Evolutionary conservation across 164 flowering plant species (phyloP).

Genomic region (grape (Vitis vinifera)): ASM3070453v1 NC_081811.1:30659501-30660000

Average conservation of each 20-base stretch:
- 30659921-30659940: too few species aligned
- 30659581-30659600: too few species aligned
- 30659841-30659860: neutral
- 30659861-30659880: neutral
- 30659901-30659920: too few species aligned
- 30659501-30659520: too few species aligned
- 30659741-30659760: constrained; percentile 82
- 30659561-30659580: too few species aligned
- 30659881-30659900: too few species aligned
- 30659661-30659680: constrained; percentile 17
- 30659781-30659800: neutral
- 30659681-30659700: constrained; percentile 88
- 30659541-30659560: too few species aligned
- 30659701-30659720: constrained; percentile 76
- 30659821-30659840: constrained; percentile 1
- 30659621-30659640: neutral
- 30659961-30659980: too few species aligned
- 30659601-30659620: too few species aligned
- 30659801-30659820: neutral
- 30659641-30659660: neutral
- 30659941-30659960: too few species aligned
- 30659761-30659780: constrained; percentile 4
- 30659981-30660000: too few species aligned
- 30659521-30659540: too few species aligned
- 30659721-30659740: constrained; percentile 84